Base-by-base conservation (phyloP, 73 alveolate genomes). In the Paraurostyla sp. region DNA sequence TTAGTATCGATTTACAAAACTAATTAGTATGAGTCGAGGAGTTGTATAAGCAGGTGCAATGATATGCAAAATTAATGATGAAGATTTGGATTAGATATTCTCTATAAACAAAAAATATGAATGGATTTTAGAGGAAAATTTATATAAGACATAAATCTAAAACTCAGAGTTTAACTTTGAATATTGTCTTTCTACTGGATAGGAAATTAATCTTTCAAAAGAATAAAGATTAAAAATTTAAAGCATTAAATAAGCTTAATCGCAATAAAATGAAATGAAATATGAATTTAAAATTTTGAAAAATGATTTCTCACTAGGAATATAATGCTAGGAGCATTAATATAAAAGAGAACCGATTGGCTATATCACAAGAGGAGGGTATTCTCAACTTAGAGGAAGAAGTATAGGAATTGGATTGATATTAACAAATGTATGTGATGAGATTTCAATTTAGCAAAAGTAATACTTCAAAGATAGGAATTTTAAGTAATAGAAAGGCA, bases 371-470 rank as follows among this genome's bases (percentile, higher is more conserved):
- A 51, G 78, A 52, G 89, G 89, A 43, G 60, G 80, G 45, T 78
- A 51, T 54, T 52, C 80, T 7, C 29, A 78, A 54, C 7, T 78
- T 11, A 78, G 89, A 78, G 89, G 89, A 2, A 78, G 52, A 51
- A 52, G 89, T 23, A 78, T 78, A 33, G 89, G 89, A 9, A 50
- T 78, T 3, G 76, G 80, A 32, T 32, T 78, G 52, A 60, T 78
- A 0, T 15, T 32, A 32, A 2, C 7, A 1, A 22, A 78, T 6
- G 32, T 7, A 54, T 18, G 49, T 23, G 3, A 54, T 6, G 58
- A 50, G 29, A 32, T 11, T 46, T 20, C 41, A 35, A 32, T 35
- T 16, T 7, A 36, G 62, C n/a, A 16, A 43, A 32, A 54, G 23
- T 29, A 38, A 52, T 32, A 9, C 23, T 56, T 16, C 15, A 56